Conservation (phyloP, 352 stramenopile species). For the Globisporangium cederbergense region DNA sequence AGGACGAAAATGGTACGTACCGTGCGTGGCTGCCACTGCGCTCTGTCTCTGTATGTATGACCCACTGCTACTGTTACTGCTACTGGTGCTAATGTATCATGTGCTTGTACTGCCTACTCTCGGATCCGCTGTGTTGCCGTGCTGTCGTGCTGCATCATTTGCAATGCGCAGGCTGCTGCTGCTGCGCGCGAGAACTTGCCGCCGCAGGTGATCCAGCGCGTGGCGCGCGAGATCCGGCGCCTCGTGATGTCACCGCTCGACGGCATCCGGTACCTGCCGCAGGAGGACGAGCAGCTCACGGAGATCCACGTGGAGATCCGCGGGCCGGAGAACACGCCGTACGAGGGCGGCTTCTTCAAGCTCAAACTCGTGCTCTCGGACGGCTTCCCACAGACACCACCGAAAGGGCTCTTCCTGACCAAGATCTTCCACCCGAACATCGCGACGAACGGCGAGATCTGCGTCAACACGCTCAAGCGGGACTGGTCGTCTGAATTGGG, state of each 20-base stretch:
- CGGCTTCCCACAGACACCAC: conserved; percentile 81
- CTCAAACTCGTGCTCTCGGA: conserved; percentile 94
- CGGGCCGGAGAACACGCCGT: conserved; percentile 96
- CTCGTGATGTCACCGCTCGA: conserved; percentile 89
- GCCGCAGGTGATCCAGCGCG: conserved; percentile 89
- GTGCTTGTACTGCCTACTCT: neutral
- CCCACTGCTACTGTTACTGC: neutral
- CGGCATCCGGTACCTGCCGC: conserved; percentile 91
- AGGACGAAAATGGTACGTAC: conserved; percentile 1
- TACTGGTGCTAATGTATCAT: neutral
- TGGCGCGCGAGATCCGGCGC: conserved; percentile 91
- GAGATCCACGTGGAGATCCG: conserved; percentile 96
- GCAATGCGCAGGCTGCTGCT: conserved; percentile 18
- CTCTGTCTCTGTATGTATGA: neutral
- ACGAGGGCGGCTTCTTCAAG: conserved; percentile 94
- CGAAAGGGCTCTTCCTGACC: conserved; percentile 95
- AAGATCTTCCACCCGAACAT: conserved; percentile 99
- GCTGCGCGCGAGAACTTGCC: conserved; percentile 61
- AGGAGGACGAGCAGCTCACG: conserved; percentile 86
- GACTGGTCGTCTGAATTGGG: conserved; percentile 96
- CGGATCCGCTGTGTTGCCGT: neutral
- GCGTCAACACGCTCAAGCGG: conserved; percentile 99
- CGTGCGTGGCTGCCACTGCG: neutral
- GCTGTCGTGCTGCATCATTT: neutral
- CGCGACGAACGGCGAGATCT: conserved; percentile 96